Evolutionary conservation across 257 asterid species (phyloP), one percentile per base, ranked within the genome.

Genomic region (Lavandula angustifolia): DNA sequence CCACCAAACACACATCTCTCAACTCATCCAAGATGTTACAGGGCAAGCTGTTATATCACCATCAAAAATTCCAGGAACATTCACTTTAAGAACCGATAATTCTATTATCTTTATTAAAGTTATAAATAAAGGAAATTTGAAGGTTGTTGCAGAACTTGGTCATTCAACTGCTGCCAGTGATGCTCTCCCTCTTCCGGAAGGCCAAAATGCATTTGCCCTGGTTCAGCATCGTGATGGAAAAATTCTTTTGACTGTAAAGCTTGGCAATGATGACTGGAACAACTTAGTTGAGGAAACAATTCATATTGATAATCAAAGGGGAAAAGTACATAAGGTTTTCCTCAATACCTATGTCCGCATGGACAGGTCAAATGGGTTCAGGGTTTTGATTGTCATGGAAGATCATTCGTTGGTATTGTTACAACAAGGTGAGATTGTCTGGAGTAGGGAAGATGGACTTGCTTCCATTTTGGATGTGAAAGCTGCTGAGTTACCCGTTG

Each of bases 401-500:
- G 99, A 94, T 79, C 87, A 94, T 79, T 94, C 99, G 8, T 72
- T 94, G 62, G 60, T 84, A 67, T 75, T 94, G 69, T 64, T 90
- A 48, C 99, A 94, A 61, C 99, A 94, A 82, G 92, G 99, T 40
- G 94, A 71, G 68, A 72, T 87, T 75, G 99, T 94, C 47, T 94
- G 99, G 99, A 80, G 81, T 68, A 81, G 97, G 80, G 99, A 94
- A 78, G 99, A 94, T 66, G 99, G 95, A 3, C 81, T 94, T 32
- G 99, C 97, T 76, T 94, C 99, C 50, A 78, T 90, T 76, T 54
- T 82, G 60, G 99, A 90, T 76, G 97, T 90, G 62, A 84, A 87
- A 54, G 80, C 94, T 38, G 88, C 95, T 54, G 99, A 90, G 59
- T 80, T 94, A 70, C 97, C 99, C 1, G 76, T 94, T 66, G 91